Base-by-base conservation (phyloP, 108 stramenopile genomes). In the Cyclotella distinguenda region DNA sequence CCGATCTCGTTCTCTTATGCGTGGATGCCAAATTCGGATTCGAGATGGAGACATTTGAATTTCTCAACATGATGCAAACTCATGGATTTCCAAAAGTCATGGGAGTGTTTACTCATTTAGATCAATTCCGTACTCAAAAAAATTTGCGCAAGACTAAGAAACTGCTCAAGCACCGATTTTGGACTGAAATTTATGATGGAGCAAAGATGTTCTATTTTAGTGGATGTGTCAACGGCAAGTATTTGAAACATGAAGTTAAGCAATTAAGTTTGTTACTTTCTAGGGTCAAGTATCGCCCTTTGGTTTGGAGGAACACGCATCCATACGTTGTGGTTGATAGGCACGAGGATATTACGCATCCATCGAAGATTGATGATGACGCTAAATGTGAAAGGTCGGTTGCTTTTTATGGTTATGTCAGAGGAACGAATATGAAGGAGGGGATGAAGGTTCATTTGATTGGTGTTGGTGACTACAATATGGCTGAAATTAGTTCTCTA, bases 1-100 rank as follows among this genome's bases (percentile, higher is more conserved):
- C 98, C 10, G 99, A 99, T 68, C 78, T 99, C 3, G 97, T 98
- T 7, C 71, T 99, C 27, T 70, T 99, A 10, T 88, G 94, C 33
- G 95, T 99, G 23, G 99, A 99, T 80, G 97, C 97, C 39, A 95
- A 92, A 66, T 98, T 95, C 69, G 99, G 99, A 0, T 98, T 99
- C 66, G 99, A 99, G 80, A 98, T 99, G 97, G 97, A 98, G 64
- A 96, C 96, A 18, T 99, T 99, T 56, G 99, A 99, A 78, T 98
- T 97, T 66, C 80, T 99, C 12, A 98, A 97, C 78, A 85, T 98
- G 35, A 76, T 99, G 53, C 99, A 99, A 82, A 82, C 93, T 11
- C 96, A 97, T 74, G 99, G 99, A 15, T 97, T 99, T 68, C 97
- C 97, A 36, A 98, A 98, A 81, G 95, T 95, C 33, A 95, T 98